Evolutionary conservation across 2,329 filamentous ascomycete species (phyloP), one percentile per base, ranked within the genome.

Genomic region (Beauveria pseudobassiana): DNA sequence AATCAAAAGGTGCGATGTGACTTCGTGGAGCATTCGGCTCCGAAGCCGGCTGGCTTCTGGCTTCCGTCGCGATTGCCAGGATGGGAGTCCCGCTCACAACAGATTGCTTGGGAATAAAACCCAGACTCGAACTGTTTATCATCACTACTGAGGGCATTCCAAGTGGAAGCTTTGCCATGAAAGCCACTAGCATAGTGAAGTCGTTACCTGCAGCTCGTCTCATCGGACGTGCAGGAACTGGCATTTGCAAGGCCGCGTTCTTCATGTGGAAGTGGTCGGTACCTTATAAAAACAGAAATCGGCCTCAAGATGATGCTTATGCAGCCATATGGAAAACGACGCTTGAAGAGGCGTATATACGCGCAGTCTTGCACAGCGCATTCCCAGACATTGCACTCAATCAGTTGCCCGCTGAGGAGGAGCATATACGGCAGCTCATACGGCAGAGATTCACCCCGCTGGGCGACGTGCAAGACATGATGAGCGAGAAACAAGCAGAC

Each of bases 251-350:
- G 18, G 26, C 58, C 2, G 50, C 40, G 4, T 34, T 60, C 22
- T 40, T 38, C 43, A 42, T 65, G 6, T 65, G 65, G 65, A 54
- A 64, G 20, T 66, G 65, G 64, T 66, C 65, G 10, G 56, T 66
- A 16, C 64, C 64, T 12, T 58, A 64, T 42, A 55, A 53, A 22
- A 66, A 62, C 53, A 63, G 65, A n/a, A 61, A 66, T n/a, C 56
- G 61, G n/a, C 64, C 65, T 18, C 50, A 63, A 16, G 65, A 66
- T 38, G 42, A 59, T 2, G 42, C 53, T 8, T 66, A 64, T 26
- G 55, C 62, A 5, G 24, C 55, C 3, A 54, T 66, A 6, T 66
- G 65, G 65, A 48, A 24, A 3, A 55, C 22, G 0, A 12, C 26
- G 1, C 22, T 65, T 30, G 56, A 61, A 18, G n/a, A 55, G 14